Percentiles rank a stretch among this genome's conserved stretches.
Evolutionary conservation across 345 rosid species (phyloP).

Genomic region (Aquilaria yunnanensis): DNA sequence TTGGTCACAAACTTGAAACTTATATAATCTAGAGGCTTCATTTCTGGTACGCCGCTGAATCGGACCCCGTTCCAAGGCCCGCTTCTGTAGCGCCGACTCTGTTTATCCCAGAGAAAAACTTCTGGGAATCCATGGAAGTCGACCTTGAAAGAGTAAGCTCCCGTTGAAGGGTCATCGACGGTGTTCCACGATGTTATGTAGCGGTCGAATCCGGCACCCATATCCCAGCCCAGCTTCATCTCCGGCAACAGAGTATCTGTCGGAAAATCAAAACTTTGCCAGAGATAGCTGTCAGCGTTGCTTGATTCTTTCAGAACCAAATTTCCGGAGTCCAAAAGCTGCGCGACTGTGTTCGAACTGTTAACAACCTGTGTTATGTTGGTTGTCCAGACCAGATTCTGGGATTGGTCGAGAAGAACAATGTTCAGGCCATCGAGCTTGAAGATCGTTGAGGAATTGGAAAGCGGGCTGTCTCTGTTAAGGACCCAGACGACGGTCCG

Average conservation of each 20-base stretch:
- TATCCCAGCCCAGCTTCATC: constrained; percentile 87
- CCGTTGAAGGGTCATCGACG: constrained; percentile 50
- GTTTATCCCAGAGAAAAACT: constrained; percentile 29
- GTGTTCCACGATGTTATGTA: constrained; percentile 52
- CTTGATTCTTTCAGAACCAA: constrained; percentile 46
- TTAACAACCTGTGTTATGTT: neutral
- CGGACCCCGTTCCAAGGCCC: constrained; percentile 76
- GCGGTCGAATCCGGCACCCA: constrained; percentile 30
- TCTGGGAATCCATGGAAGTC: constrained; percentile 65
- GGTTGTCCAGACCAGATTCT: neutral
- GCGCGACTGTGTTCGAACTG: neutral
- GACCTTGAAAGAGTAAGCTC: constrained; percentile 47
- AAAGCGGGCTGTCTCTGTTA: constrained; percentile 15
- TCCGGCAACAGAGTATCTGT: constrained; percentile 71
- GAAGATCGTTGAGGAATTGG: neutral
- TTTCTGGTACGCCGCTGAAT: constrained; percentile 73
- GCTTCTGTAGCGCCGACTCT: constrained; percentile 26
- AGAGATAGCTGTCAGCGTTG: constrained; percentile 19
- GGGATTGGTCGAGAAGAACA: neutral
- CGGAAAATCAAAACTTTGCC: constrained; percentile 88
- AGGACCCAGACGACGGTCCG: constrained; percentile 42
- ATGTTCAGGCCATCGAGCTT: neutral
- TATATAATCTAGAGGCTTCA: constrained; percentile 37
- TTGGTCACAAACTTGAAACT: constrained; percentile 29
- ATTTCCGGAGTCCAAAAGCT: constrained; percentile 40